Percentiles rank a stretch among this genome's conserved stretches.
Evolutionary conservation across 164 flowering plant species (phyloP).

Genomic region (Vitis labrusca): DNA sequence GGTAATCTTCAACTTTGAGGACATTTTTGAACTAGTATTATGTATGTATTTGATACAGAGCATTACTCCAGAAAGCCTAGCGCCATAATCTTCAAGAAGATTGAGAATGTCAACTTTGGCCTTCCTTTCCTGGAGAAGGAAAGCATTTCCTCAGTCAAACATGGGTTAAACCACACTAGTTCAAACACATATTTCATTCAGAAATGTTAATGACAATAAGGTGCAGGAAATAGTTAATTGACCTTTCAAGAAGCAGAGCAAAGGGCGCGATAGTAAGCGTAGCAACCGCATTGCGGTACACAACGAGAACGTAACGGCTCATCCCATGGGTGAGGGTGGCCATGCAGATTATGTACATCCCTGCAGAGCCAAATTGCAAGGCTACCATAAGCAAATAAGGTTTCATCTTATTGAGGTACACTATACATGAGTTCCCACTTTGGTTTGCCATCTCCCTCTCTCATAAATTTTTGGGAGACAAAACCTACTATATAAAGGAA

Average conservation of each 20-base stretch:
- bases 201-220: no score
- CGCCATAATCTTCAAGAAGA: slow-evolving; percentile 26
- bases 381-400: slow-evolving; percentile 19
- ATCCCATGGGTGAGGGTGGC: slow-evolving; percentile 29
- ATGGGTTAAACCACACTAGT: no score
- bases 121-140: slow-evolving; percentile 21
- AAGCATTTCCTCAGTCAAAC: no score
- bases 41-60: not conserved
- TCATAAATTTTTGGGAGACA: no score
- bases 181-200: no score
- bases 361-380: slow-evolving; percentile 34
- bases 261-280: slow-evolving; percentile 27
- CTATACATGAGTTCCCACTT: not conserved
- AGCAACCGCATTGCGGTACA: slow-evolving; percentile 35
- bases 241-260: slow-evolving; percentile 34
- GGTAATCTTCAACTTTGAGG: no score
- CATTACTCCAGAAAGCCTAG: slow-evolving; percentile 45
- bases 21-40: no score
- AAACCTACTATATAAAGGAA: no score
- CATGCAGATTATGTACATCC: slow-evolving; percentile 29
- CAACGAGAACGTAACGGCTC: slow-evolving; percentile 33
- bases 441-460: not conserved
- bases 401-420: slow-evolving; percentile 9
- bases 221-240: no score
- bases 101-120: slow-evolving; percentile 33